These are phyloP conservation scores for Sonneratia alba DNA, from an alignment of 345 rosid genomes.

Conservation along the genomic window DNA sequence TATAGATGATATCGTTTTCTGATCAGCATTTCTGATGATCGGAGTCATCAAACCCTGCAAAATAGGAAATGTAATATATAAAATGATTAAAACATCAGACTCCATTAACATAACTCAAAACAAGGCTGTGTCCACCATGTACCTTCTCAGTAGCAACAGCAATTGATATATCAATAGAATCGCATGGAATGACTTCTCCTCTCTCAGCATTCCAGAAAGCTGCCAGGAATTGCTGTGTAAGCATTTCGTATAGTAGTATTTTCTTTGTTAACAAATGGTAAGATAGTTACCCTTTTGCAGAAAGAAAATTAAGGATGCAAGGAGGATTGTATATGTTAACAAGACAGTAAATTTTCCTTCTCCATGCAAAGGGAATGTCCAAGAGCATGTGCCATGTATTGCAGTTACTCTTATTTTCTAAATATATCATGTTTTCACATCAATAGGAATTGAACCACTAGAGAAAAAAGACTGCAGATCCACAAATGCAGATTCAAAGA, in stretches of 20 bases:
- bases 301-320: not conserved
- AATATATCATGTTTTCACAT: not conserved
- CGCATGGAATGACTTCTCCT: conserved; percentile 54
- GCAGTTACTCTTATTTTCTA: not conserved
- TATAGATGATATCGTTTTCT: conserved; percentile 79
- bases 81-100: not conserved
- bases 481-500: not conserved
- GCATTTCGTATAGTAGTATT: not conserved
- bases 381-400: not conserved
- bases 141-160: conserved; percentile 99
- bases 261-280: not conserved
- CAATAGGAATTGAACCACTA: not conserved
- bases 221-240: conserved; percentile 25
- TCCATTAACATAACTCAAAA: not conserved
- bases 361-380: not conserved
- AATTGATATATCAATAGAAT: conserved; percentile 80
- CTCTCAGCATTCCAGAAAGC: conserved; percentile 77
- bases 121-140: conserved; percentile 9
- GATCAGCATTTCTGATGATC: conserved; percentile 81
- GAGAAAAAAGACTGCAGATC: not conserved
- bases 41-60: conserved; percentile 96
- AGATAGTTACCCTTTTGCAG: not conserved
- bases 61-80: not conserved
- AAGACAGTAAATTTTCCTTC: not conserved
- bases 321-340: not conserved